Evolutionary conservation across 345 rosid genomes (phyloP).

Genomic region (Hevea brasiliensis): DNA sequence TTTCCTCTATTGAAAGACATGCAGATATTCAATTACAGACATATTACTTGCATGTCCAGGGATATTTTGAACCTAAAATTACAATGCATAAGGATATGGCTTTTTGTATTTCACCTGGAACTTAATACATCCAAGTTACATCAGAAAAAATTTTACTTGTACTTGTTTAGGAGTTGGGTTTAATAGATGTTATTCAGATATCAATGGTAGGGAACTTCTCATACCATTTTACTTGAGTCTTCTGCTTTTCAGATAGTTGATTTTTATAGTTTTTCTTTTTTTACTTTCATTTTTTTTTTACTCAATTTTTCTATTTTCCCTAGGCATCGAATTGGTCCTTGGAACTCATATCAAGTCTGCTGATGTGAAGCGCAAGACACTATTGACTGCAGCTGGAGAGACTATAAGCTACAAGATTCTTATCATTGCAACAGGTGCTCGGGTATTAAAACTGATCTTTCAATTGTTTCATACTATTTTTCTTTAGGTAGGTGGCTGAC

Average conservation of each 20-base stretch:
- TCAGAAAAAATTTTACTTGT: background rate
- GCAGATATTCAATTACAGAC: background rate
- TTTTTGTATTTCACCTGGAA: background rate
- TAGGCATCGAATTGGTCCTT: conserved; percentile 93
- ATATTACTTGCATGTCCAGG: background rate
- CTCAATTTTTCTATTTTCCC: background rate
- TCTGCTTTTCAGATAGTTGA: background rate
- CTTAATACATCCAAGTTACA: background rate
- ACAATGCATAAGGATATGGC: background rate
- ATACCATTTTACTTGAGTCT: background rate
- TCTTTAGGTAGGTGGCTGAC: background rate
- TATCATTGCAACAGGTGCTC: conserved; percentile 97
- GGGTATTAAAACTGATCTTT: conserved; percentile 67
- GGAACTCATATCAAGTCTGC: conserved; percentile 89
- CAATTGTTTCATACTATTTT: background rate
- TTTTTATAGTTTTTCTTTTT: background rate
- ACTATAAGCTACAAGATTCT: conserved; percentile 87
- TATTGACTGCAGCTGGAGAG: conserved; percentile 86
- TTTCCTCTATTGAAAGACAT: background rate
- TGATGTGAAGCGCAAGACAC: conserved; percentile 83
- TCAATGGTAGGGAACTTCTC: too few relatives aligned
- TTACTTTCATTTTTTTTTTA: background rate
- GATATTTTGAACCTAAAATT: background rate
- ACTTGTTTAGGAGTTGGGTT: background rate
- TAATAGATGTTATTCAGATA: background rate